Evolutionary conservation across 1,284 basidiomycete genomes (phyloP), one percentile per base, ranked within the genome.

Genomic region (Trichosporon ovoides): DNA sequence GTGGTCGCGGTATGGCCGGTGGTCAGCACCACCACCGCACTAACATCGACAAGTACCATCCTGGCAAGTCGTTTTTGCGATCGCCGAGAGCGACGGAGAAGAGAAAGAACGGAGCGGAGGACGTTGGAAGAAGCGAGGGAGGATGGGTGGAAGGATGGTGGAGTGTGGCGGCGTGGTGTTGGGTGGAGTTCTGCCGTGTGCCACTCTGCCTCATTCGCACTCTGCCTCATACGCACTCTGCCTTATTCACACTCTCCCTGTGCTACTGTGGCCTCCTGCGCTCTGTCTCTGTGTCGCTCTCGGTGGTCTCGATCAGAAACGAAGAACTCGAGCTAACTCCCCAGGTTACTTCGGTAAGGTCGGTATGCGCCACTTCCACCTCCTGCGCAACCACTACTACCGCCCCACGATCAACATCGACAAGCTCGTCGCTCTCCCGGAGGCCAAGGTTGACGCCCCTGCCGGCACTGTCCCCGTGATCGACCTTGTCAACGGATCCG

Each of bases 1-100:
- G 95, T 84, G 95, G 95, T 91, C 91, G 95, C 81, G 95, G 95
- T 97, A 89, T 98, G 75, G 95, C 95, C 83, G 96, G 95, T 93
- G 95, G 96, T 86, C 85, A 88, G 82, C 95, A 98, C 83, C 95
- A 98, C 84, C 96, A 98, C 87, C 84, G 95, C 63, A 83, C 81
- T 74, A 81, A 80, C 74, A 76, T 81, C 61, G 80, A 79, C 69
- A 80, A 79, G 14, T 48, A 7, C 14, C 43, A 48, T 24, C 43
- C 43, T 22, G 70, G 70, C 57, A 68, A 68, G 61, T 43, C 11
- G 11, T 11, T 11, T 10, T 19, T n/a, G n/a, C n/a, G n/a, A n/a
- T n/a, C n/a, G n/a, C n/a, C n/a, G n/a, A n/a, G n/a, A n/a, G 40
- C n/a, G 22, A n/a, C n/a, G 18, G 40, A 20, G 18, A 10, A 13